These are phyloP conservation scores for Neurospora sp. DNA, from an alignment of 2,329 filamentous ascomycete species.

Conservation along the genomic window DNA sequence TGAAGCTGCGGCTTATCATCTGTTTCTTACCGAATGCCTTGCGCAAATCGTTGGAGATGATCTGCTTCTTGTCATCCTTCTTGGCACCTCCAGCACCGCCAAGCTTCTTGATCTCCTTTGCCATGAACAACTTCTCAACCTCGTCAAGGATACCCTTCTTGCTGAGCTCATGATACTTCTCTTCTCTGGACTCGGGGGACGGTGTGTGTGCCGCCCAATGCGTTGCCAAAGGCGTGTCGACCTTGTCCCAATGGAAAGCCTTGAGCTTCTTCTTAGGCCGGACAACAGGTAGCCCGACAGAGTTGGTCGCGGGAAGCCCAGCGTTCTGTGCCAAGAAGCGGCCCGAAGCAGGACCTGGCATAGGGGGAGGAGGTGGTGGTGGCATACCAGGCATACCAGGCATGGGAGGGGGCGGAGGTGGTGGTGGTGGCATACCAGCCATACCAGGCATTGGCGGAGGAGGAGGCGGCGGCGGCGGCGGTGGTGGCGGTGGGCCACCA, in stretches of 20 bases:
- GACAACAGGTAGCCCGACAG: constrained; percentile 66
- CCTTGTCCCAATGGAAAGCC: constrained; percentile 98
- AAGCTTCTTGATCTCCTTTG: constrained; percentile 88
- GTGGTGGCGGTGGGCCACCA: no score
- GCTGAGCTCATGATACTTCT: constrained; percentile 89
- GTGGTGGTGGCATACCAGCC: constrained; percentile 39
- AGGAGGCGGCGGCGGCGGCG: constrained; percentile 32
- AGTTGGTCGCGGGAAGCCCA: constrained; percentile 42
- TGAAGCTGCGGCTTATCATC: not conserved
- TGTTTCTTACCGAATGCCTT: constrained; percentile 64
- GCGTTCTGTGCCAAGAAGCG: constrained; percentile 64
- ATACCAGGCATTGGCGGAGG: constrained; percentile 40
- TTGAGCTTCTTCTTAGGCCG: constrained; percentile 99
- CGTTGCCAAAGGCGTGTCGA: constrained; percentile 82
- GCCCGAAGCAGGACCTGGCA: constrained; percentile 56
- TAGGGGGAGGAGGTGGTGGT: constrained; percentile 26
- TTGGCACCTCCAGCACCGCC: constrained; percentile 56
- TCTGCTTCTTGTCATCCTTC: constrained; percentile 93
- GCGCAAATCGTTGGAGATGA: constrained; percentile 83
- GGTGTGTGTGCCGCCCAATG: constrained; percentile 85
- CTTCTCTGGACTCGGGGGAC: constrained; percentile 81
- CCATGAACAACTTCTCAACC: constrained; percentile 94
- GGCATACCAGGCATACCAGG: constrained; percentile 21
- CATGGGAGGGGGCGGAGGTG: constrained; percentile 36
- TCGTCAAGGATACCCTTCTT: constrained; percentile 94